Conservation (phyloP, 1,284 basidiomycete genomes). For the Cryptococcus wingfieldii region DNA sequence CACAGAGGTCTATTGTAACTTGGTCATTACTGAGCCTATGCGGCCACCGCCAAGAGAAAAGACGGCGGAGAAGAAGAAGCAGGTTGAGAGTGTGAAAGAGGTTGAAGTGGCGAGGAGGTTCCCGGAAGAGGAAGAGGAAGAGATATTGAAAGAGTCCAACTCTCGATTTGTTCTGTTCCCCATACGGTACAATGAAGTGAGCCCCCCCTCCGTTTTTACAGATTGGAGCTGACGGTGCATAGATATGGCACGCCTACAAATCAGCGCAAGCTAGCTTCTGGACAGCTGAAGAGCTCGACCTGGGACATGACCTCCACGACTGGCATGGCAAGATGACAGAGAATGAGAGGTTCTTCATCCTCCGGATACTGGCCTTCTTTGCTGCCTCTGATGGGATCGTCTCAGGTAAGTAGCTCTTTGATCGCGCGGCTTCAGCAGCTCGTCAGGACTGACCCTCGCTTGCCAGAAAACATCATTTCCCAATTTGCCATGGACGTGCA, state of each 20-base stretch:
- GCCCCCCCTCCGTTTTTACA: not conserved
- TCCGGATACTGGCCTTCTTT: conserved; percentile 90
- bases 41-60: not conserved
- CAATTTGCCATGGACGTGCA: conserved; percentile 94
- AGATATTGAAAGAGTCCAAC: conserved; percentile 66
- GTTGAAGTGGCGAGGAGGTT: conserved; percentile 17
- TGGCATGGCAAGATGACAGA: conserved; percentile 85
- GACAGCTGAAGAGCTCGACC: conserved; percentile 95
- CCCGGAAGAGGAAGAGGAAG: conserved; percentile 59
- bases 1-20: not conserved
- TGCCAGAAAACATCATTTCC: conserved; percentile 73
- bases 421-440: not conserved
- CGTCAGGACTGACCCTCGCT: not conserved
- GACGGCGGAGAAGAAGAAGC: not conserved
- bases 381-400: conserved; percentile 95
- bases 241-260: conserved; percentile 97
- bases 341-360: conserved; percentile 88
- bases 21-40: not conserved
- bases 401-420: conserved; percentile 56
- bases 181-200: conserved; percentile 73
- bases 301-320: conserved; percentile 81
- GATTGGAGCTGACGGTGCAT: not conserved
- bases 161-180: conserved; percentile 75
- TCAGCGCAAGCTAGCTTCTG: conserved; percentile 60
- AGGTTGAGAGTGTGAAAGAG: not conserved